Conservation (phyloP, 257 asterid species). For the Primulina huaijiensis region DNA sequence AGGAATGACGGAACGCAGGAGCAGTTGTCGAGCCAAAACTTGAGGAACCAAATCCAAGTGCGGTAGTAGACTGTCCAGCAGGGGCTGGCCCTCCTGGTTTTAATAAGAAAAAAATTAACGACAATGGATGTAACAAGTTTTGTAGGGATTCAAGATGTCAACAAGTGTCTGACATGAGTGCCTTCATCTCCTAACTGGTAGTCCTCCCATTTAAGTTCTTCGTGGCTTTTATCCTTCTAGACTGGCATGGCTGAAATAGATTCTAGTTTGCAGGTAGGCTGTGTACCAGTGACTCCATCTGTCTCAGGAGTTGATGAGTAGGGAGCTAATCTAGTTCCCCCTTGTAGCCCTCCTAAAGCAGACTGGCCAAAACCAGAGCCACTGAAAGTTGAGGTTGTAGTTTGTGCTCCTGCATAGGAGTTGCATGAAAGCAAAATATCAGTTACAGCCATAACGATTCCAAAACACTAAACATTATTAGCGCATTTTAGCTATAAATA, state of each 20-base stretch:
- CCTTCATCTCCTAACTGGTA: conserved; percentile 61
- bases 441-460: conserved; percentile 20
- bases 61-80: conserved; percentile 60
- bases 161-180: conserved; percentile 21
- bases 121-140: conserved; percentile 14
- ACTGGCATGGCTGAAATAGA: conserved; percentile 73
- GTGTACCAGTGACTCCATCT: conserved; percentile 37
- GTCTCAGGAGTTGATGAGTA: conserved; percentile 55
- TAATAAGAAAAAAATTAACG: conserved; percentile 23
- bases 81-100: conserved; percentile 77
- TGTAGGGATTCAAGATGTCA: conserved; percentile 11
- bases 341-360: conserved; percentile 68
- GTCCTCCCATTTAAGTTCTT: conserved; percentile 84
- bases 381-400: conserved; percentile 60
- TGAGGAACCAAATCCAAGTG: conserved; percentile 47
- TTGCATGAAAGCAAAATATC: background rate
- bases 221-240: conserved; percentile 68
- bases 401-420: conserved; percentile 60
- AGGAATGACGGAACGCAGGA: conserved; percentile 67
- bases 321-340: conserved; percentile 58
- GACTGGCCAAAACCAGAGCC: conserved; percentile 67
- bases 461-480: background rate
- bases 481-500: background rate
- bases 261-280: conserved; percentile 43
- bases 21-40: conserved; percentile 60